A percentile compares a stretch with the other conserved stretches of the same genome.
phyloP scores from a whole-genome alignment of 495 filamentous ascomycete species.

The Xylaria intraflava region DNA sequence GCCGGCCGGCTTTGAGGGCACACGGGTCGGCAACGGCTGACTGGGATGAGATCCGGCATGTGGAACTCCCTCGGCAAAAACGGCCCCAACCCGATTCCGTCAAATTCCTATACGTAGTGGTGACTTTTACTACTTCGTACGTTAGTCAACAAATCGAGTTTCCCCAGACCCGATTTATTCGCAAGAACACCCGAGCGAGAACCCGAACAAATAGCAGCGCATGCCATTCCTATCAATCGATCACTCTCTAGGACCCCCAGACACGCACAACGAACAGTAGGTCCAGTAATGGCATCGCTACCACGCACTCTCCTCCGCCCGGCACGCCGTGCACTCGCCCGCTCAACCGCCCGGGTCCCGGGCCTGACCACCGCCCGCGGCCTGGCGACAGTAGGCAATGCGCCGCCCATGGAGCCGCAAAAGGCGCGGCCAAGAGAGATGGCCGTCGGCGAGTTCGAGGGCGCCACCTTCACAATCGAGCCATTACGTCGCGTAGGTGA shows the following conservation, averaged over 20 bases:
- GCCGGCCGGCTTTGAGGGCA: neutral
- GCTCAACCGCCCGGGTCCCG: neutral
- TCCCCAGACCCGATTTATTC: neutral
- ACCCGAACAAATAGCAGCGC: too few relatives aligned
- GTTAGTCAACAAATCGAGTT: neutral
- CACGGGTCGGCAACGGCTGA: neutral
- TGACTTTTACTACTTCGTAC: too few relatives aligned
- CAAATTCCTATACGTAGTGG: too few relatives aligned
- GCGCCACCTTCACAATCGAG: slow-evolving; percentile 82
- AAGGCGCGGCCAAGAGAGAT: slow-evolving; percentile 48
- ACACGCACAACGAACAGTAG: too few relatives aligned
- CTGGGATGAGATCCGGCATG: neutral
- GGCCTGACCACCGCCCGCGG: slow-evolving; percentile 7
- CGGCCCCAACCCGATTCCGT: neutral
- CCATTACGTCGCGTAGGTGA: slow-evolving; percentile 76
- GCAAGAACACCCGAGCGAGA: too few relatives aligned
- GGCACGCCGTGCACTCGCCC: slow-evolving; percentile 5
- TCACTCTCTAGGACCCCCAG: too few relatives aligned
- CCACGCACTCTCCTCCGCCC: slow-evolving; percentile 19
- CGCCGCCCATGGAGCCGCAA: slow-evolving; percentile 25
- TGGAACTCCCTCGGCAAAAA: slow-evolving; percentile 4
- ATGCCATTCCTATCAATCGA: neutral
- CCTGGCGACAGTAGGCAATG: slow-evolving; percentile 13
- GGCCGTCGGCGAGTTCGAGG: slow-evolving; percentile 84
- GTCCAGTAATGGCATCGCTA: slow-evolving; percentile 20